Evolutionary conservation across 176 grass and related monocot genomes (phyloP).

Genomic region (Elaeis guineensis): DNA sequence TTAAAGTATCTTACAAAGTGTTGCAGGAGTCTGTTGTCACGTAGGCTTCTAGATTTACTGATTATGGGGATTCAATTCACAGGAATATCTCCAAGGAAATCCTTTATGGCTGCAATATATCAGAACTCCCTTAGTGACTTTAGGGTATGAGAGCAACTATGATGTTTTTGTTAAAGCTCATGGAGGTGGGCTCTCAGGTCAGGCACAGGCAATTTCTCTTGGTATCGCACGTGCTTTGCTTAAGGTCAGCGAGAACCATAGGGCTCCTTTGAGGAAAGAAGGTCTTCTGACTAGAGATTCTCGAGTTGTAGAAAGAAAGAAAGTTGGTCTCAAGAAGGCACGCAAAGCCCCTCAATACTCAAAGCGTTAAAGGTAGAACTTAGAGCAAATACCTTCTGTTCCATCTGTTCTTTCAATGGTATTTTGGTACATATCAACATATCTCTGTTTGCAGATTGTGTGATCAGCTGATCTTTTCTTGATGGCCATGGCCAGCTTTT

Average conservation of each 20-base stretch:
- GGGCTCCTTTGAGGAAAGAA: conserved; percentile 50
- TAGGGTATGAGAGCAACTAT: conserved; percentile 77
- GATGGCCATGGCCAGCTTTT: no score
- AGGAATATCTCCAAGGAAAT: conserved; percentile 91
- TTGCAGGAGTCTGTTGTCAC: conserved; percentile 9
- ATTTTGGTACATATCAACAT: no score
- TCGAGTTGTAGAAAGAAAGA: conserved; percentile 96
- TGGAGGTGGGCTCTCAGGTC: conserved; percentile 80
- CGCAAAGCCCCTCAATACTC: conserved; percentile 86
- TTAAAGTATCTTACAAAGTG: neutral
- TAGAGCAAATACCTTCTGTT: no score
- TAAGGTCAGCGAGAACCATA: conserved; percentile 70
- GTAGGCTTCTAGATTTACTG: no score
- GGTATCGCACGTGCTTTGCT: conserved; percentile 79
- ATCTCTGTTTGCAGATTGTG: no score
- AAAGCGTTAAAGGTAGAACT: conserved; percentile 46
- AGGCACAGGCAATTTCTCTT: conserved; percentile 81
- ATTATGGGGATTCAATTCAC: neutral
- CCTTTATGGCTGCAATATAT: conserved; percentile 75
- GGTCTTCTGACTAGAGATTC: conserved; percentile 87
- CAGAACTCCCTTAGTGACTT: conserved; percentile 53
- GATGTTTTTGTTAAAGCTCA: conserved; percentile 91
- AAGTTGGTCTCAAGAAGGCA: conserved; percentile 86
- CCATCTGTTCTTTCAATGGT: no score
- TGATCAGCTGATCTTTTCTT: no score